Conservation (phyloP, 1,284 basidiomycete genomes). For the Mrakiaceae sp. region DNA sequence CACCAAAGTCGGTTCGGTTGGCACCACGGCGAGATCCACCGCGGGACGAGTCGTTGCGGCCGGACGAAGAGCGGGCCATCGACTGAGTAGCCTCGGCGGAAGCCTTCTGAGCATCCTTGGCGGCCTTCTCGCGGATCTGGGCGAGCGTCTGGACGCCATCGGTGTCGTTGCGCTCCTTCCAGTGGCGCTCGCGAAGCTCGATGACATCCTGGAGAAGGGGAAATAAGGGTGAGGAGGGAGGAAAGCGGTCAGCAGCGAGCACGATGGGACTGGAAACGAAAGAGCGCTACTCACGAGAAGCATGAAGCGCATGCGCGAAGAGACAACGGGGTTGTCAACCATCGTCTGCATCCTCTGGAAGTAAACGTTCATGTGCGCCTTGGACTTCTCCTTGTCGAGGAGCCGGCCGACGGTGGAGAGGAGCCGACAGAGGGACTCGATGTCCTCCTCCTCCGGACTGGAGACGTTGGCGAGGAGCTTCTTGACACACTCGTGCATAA, state of each 20-base stretch:
- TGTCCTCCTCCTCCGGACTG: slow-evolving; percentile 93
- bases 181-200: slow-evolving; percentile 73
- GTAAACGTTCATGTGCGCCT: slow-evolving; percentile 80
- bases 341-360: slow-evolving; percentile 81
- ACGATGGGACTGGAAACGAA: not conserved
- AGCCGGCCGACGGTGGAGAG: slow-evolving; percentile 74
- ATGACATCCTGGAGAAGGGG: slow-evolving; percentile 56
- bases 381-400: slow-evolving; percentile 69
- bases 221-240: slow-evolving; percentile 14
- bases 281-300: slow-evolving; percentile 53
- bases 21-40: slow-evolving; percentile 82
- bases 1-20: slow-evolving; percentile 47
- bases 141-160: slow-evolving; percentile 81
- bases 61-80: slow-evolving; percentile 23
- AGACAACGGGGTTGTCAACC: slow-evolving; percentile 58
- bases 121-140: slow-evolving; percentile 70
- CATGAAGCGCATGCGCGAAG: slow-evolving; percentile 89
- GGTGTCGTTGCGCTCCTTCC: slow-evolving; percentile 61
- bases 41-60: slow-evolving; percentile 43
- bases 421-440: slow-evolving; percentile 90
- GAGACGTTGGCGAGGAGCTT: slow-evolving; percentile 84
- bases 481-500: slow-evolving; percentile 95
- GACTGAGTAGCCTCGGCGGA: slow-evolving; percentile 37
- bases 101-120: slow-evolving; percentile 62
- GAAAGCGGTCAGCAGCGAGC: not conserved